Evolutionary conservation across 2,329 filamentous ascomycete genomes (phyloP).

Genomic region (Pseudomassariella vexata): DNA sequence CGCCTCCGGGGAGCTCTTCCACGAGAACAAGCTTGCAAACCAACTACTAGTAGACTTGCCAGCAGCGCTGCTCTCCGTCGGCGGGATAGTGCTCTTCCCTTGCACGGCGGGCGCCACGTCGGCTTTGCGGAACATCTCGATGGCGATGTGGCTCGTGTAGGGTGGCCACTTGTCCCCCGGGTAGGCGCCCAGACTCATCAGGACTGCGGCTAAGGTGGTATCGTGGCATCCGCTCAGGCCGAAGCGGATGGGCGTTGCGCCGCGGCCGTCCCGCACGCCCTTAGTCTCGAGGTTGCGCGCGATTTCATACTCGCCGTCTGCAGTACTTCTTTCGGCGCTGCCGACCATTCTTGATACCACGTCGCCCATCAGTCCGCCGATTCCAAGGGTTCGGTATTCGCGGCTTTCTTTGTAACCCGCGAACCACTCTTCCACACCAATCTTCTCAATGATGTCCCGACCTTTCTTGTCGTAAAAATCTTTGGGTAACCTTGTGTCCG

Average conservation of each 20-base stretch:
- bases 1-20: constrained; percentile 11
- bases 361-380: constrained; percentile 80
- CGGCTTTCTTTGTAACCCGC: constrained; percentile 74
- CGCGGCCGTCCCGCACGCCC: constrained; percentile 28
- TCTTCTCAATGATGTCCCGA: constrained; percentile 63
- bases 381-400: constrained; percentile 86
- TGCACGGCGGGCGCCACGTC: constrained; percentile 12
- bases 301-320: constrained; percentile 47
- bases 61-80: constrained; percentile 5
- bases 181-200: constrained; percentile 76
- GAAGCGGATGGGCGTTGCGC: constrained; percentile 55
- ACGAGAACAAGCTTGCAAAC: constrained; percentile 26
- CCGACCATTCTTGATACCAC: constrained; percentile 70
- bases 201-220: constrained; percentile 77
- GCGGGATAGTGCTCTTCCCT: constrained; percentile 8
- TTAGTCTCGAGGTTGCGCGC: constrained; percentile 16
- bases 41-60: constrained; percentile 17
- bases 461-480: constrained; percentile 82
- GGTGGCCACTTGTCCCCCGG: constrained; percentile 75
- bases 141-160: constrained; percentile 84
- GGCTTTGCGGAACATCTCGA: constrained; percentile 75
- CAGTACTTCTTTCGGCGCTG: constrained; percentile 52
- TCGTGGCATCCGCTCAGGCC: constrained; percentile 85
- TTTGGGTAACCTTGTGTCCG: constrained; percentile 68
- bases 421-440: constrained; percentile 91